A percentile compares a stretch with the other conserved stretches of the same genome.
Evolutionary conservation across 192 early-diverging fungal genomes (phyloP).

Genomic region (Pilobolus umbonatus): DNA sequence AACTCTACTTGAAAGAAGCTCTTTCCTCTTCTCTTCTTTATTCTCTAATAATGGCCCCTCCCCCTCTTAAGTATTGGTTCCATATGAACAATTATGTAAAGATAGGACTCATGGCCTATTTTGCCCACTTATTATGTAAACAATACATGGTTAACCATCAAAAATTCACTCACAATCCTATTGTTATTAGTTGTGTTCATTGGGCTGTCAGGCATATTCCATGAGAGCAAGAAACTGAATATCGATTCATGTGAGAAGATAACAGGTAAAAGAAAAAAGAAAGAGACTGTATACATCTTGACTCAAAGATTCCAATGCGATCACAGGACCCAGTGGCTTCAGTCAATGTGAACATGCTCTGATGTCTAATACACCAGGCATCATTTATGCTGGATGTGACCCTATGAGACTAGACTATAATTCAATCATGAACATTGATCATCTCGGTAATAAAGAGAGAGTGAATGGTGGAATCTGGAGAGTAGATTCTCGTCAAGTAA

Average conservation of each 20-base stretch:
- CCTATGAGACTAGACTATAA: constrained; percentile 19
- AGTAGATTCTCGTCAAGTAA: constrained; percentile 15
- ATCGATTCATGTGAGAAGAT: constrained; percentile 1
- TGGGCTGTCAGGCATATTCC: neutral
- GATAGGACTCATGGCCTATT: neutral
- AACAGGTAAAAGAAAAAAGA: neutral
- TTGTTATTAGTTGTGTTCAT: neutral
- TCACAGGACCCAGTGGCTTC: constrained; percentile 7
- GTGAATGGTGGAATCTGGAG: constrained; percentile 14
- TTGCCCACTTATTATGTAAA: neutral
- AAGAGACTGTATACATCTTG: neutral
- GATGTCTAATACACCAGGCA: neutral
- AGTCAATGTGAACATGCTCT: constrained; percentile 18
- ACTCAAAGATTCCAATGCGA: neutral
- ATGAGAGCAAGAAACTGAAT: neutral
- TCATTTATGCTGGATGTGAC: constrained; percentile 20
- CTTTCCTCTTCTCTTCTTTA: neutral
- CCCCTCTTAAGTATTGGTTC: constrained; percentile 6
- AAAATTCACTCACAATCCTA: neutral
- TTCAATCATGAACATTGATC: constrained; percentile 20
- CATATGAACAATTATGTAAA: constrained; percentile 3
- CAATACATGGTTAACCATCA: too few relatives aligned
- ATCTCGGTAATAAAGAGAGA: too few relatives aligned
- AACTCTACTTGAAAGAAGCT: neutral
- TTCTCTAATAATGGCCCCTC: neutral